Evolutionary conservation across 495 filamentous ascomycete species (phyloP).

Genomic region (Clohesyomyces aquaticus): DNA sequence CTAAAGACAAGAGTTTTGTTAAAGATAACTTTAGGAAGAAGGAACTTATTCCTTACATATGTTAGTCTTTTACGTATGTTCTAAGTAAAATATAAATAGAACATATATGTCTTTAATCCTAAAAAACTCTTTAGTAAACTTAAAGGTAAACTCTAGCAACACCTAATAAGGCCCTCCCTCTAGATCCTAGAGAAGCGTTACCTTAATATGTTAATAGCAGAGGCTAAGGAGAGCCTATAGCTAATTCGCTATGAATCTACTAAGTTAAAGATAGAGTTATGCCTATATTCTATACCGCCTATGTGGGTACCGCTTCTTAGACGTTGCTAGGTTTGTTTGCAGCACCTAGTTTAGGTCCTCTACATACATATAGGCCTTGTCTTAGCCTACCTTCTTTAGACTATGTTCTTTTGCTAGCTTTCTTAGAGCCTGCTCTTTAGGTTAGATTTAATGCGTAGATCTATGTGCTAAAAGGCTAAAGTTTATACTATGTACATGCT

Average conservation of each 20-base stretch:
- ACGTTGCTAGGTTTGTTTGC: slow-evolving; percentile 23
- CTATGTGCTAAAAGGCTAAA: background rate
- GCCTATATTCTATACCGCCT: slow-evolving; percentile 22
- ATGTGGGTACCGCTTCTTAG: slow-evolving; percentile 19
- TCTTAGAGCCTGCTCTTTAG: background rate
- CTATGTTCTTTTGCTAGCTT: slow-evolving; percentile 6
- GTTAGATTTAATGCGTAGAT: slow-evolving; percentile 4
- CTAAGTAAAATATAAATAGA: no score
- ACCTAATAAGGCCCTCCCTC: no score
- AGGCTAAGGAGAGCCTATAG: no score
- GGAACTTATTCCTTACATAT: no score
- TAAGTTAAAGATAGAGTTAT: background rate
- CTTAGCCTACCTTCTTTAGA: slow-evolving; percentile 18
- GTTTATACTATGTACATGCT: background rate
- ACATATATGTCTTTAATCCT: no score
- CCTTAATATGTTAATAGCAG: no score
- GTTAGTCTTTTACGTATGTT: no score
- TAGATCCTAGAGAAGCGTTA: no score
- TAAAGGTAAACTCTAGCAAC: no score
- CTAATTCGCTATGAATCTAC: background rate
- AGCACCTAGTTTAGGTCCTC: slow-evolving; percentile 11
- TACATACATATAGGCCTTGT: slow-evolving; percentile 28
- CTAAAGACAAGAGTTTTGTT: no score
- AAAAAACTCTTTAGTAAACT: no score
- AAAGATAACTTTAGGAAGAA: no score